Conservation (phyloP, 345 rosid genomes). For the Balakata baccata region DNA sequence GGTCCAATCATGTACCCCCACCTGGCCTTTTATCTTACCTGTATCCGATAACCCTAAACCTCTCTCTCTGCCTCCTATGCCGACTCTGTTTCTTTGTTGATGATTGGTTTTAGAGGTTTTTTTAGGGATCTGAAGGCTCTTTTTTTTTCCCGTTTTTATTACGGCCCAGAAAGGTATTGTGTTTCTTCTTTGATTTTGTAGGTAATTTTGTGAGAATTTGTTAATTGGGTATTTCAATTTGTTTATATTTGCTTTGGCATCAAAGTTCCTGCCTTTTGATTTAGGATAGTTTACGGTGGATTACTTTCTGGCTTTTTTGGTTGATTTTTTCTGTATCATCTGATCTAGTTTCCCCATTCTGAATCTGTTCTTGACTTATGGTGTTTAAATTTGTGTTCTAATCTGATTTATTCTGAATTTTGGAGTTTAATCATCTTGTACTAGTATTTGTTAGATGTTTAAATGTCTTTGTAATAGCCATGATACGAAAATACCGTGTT, state of each 20-base stretch:
- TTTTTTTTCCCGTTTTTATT: not conserved
- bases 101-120: not conserved
- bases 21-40: slow-evolving; percentile 8
- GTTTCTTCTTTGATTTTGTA: not conserved
- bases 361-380: not conserved
- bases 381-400: not conserved
- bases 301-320: not conserved
- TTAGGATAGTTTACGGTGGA: not conserved
- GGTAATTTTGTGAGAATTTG: not conserved
- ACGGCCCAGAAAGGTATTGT: slow-evolving; percentile 13
- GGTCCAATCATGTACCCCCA: slow-evolving; percentile 10
- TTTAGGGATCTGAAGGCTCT: slow-evolving; percentile 15
- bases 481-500: not conserved
- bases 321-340: not conserved
- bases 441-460: not conserved
- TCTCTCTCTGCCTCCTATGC: not conserved
- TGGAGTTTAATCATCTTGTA: not conserved
- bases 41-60: not conserved
- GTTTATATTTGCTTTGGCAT: not conserved
- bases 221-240: not conserved
- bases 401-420: not conserved
- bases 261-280: not conserved
- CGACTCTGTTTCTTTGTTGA: not conserved
- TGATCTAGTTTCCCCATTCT: not conserved
- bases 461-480: not conserved